Conservation (phyloP, 202 grass and related monocot species). For the Saccharum hybrid region DNA sequence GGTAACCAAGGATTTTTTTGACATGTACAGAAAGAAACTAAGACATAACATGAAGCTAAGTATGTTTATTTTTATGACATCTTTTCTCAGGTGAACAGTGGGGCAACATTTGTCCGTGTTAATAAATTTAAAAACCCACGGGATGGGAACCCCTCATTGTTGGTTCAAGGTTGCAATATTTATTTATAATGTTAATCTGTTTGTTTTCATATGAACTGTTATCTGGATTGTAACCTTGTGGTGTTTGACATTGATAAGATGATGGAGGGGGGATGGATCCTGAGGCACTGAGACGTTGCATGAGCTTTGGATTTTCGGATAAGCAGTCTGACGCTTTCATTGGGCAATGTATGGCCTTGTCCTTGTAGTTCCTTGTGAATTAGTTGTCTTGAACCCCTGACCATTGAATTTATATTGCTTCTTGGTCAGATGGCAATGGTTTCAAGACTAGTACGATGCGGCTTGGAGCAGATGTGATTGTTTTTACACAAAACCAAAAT, state of each 20-base stretch:
- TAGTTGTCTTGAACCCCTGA: slow-evolving; percentile 35
- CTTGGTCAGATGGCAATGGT: slow-evolving; percentile 94
- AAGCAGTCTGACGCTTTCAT: slow-evolving; percentile 90
- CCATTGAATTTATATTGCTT: slow-evolving; percentile 49
- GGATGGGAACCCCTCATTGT: slow-evolving; percentile 63
- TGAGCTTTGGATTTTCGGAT: slow-evolving; percentile 99
- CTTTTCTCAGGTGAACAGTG: slow-evolving; percentile 74
- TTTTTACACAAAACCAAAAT: slow-evolving; percentile 80
- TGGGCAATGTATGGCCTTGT: slow-evolving; percentile 78
- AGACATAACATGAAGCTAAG: slow-evolving; percentile 27
- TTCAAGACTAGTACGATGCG: slow-evolving; percentile 99
- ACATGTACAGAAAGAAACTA: slow-evolving; percentile 30
- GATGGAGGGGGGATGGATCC: slow-evolving; percentile 97
- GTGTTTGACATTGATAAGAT: slow-evolving; percentile 59
- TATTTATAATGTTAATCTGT: slow-evolving; percentile 22
- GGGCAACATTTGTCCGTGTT: slow-evolving; percentile 77
- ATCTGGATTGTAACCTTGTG: slow-evolving; percentile 27
- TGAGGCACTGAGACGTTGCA: slow-evolving; percentile 73
- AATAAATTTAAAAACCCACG: slow-evolving; percentile 73
- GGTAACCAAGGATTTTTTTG: slow-evolving; percentile 48
- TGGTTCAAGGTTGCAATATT: slow-evolving; percentile 83
- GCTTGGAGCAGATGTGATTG: slow-evolving; percentile 95
- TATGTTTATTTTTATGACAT: slow-evolving; percentile 46
- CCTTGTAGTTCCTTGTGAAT: slow-evolving; percentile 45
- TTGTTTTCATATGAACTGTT: slow-evolving; percentile 6